Percentiles rank a stretch among this genome's conserved stretches.
Evolutionary conservation across 1,284 basidiomycete species (phyloP).

Genomic region (Calocybe gambosa): DNA sequence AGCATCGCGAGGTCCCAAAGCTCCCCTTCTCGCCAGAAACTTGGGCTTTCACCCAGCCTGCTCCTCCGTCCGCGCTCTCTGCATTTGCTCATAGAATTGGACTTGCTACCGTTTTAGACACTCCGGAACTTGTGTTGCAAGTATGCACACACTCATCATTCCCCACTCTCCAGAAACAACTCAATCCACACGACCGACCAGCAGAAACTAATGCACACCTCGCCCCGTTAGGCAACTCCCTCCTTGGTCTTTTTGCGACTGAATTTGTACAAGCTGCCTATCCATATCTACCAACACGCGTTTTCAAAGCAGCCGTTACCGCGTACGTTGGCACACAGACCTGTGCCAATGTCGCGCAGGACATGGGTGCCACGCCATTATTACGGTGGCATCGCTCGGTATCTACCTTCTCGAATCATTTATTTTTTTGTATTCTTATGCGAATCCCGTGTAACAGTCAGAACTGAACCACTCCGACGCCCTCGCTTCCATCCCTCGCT

Average conservation of each 20-base stretch:
- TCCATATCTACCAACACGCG: conserved; percentile 88
- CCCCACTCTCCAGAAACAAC: conserved; percentile 45
- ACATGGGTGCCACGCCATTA: conserved; percentile 69
- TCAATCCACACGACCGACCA: conserved; percentile 44
- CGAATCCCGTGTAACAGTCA: conserved; percentile 45
- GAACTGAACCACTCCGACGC: conserved; percentile 64
- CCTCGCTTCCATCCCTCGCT: conserved; percentile 68
- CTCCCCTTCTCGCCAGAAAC: conserved; percentile 51
- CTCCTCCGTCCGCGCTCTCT: conserved; percentile 63
- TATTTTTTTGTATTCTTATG: conserved; percentile 10
- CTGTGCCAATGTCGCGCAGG: conserved; percentile 78
- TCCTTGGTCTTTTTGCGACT: conserved; percentile 87
- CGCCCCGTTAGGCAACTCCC: conserved; percentile 77
- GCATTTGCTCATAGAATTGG: conserved; percentile 75
- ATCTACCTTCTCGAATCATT: conserved; percentile 20
- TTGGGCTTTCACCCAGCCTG: conserved; percentile 71
- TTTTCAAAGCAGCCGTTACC: conserved; percentile 85
- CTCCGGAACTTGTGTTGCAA: conserved; percentile 54
- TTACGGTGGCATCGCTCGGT: conserved; percentile 69
- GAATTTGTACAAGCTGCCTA: conserved; percentile 83
- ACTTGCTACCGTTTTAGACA: conserved; percentile 45
- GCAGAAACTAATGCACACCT: conserved; percentile 76
- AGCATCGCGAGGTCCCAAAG: conserved; percentile 25
- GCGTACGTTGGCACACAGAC: conserved; percentile 86
- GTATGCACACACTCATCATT: conserved; percentile 83